phyloP scores from a whole-genome alignment of 805 yeast genomes.

The Kodamaea nitidulidarum region DNA sequence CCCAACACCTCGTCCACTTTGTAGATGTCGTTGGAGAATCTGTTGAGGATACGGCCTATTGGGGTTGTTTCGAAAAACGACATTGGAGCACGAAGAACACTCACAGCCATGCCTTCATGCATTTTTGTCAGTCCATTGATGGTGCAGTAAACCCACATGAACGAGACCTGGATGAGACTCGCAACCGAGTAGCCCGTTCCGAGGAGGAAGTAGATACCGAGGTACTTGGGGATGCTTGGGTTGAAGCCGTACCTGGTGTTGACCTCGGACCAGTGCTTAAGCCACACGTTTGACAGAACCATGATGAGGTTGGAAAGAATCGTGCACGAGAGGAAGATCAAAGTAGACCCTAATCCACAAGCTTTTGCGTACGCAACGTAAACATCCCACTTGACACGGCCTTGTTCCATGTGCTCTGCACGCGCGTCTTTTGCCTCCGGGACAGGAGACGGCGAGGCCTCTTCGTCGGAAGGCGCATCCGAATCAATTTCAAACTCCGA shows the following conservation, averaged over 20 bases:
- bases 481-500: conserved; percentile 44
- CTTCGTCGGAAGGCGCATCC: conserved; percentile 1
- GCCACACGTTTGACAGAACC: conserved; percentile 81
- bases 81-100: conserved; percentile 88
- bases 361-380: conserved; percentile 83
- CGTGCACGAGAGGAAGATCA: conserved; percentile 51
- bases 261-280: conserved; percentile 95
- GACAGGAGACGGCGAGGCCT: background rate
- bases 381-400: conserved; percentile 86
- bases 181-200: conserved; percentile 66
- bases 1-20: conserved; percentile 79
- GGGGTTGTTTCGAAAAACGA: conserved; percentile 94
- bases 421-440: conserved; percentile 40
- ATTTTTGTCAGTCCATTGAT: conserved; percentile 74
- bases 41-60: conserved; percentile 83
- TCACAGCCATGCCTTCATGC: conserved; percentile 68
- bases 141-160: conserved; percentile 77
- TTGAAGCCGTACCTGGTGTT: conserved; percentile 67
- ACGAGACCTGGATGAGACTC: conserved; percentile 59
- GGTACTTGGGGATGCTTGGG: conserved; percentile 66
- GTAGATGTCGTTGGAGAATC: conserved; percentile 88
- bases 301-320: conserved; percentile 56
- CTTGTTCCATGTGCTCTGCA: conserved; percentile 85
- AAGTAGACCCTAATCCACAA: conserved; percentile 67
- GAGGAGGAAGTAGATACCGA: conserved; percentile 69